Evolutionary conservation across 768 basidiomycete species (phyloP).

Genomic region (Pulveroboletus sp.): DNA sequence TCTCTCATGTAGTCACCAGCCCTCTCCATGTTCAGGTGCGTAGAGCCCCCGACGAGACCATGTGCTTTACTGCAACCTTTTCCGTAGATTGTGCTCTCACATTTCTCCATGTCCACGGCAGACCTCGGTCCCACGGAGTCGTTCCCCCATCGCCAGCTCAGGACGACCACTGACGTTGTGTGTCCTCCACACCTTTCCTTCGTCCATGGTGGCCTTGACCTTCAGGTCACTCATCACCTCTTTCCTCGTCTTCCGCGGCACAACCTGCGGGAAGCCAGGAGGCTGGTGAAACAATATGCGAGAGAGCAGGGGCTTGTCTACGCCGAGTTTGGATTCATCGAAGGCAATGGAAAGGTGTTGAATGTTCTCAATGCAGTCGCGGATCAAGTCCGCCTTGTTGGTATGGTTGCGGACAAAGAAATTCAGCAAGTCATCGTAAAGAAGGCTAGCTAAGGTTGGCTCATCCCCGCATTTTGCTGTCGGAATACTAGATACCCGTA

Average conservation of each 20-base stretch:
- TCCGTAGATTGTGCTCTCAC: slow-evolving; percentile 85
- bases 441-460: slow-evolving; percentile 26
- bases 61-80: neutral
- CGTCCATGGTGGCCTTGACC: slow-evolving; percentile 94
- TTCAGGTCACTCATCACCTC: slow-evolving; percentile 96
- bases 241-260: slow-evolving; percentile 95
- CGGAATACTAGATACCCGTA: slow-evolving; percentile 15
- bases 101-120: slow-evolving; percentile 91
- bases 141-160: slow-evolving; percentile 88
- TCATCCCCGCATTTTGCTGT: neutral
- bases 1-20: slow-evolving; percentile 82
- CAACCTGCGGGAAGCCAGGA: slow-evolving; percentile 78
- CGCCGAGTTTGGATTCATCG: slow-evolving; percentile 85
- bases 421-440: slow-evolving; percentile 57
- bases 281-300: slow-evolving; percentile 84
- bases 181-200: slow-evolving; percentile 82
- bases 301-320: slow-evolving; percentile 80
- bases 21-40: slow-evolving; percentile 92
- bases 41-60: slow-evolving; percentile 2
- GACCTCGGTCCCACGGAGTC: slow-evolving; percentile 90
- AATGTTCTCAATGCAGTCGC: slow-evolving; percentile 82
- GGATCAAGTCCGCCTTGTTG: slow-evolving; percentile 78
- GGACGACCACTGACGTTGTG: slow-evolving; percentile 95
- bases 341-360: slow-evolving; percentile 82
- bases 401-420: slow-evolving; percentile 75